Evolutionary conservation across 2,329 filamentous ascomycete species (phyloP).

Genomic region (Furcasterigmium furcatum): DNA sequence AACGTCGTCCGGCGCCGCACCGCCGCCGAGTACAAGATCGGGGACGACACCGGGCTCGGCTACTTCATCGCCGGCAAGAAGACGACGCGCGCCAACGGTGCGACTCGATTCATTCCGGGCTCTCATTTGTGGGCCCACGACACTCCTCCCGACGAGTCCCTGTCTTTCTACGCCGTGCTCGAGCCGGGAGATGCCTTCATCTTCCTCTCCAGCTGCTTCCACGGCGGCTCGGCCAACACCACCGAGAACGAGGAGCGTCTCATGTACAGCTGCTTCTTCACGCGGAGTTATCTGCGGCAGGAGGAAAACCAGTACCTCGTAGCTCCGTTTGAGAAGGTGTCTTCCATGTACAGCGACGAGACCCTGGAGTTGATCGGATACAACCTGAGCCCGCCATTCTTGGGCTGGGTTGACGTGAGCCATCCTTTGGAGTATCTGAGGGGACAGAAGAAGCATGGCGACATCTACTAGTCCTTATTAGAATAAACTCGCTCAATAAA

Average conservation of each 20-base stretch:
- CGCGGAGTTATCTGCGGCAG: constrained; percentile 5
- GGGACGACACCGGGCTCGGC: too few species aligned
- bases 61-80: constrained; percentile 22
- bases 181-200: constrained; percentile 18
- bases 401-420: too few species aligned
- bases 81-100: constrained; percentile 22
- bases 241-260: constrained; percentile 11
- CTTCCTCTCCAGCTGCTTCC: constrained; percentile 17
- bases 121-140: constrained; percentile 18
- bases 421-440: too few species aligned
- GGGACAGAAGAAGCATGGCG: too few species aligned
- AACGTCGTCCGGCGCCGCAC: constrained; percentile 20
- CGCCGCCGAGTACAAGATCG: too few species aligned
- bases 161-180: constrained; percentile 17
- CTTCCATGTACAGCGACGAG: too few species aligned
- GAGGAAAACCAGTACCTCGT: constrained; percentile 8
- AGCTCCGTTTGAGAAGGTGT: too few species aligned
- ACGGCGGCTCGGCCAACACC: constrained; percentile 15
- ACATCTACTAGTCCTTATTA: too few species aligned
- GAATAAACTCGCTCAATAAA: too few species aligned
- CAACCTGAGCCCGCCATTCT: too few species aligned
- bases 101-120: constrained; percentile 23
- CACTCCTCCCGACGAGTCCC: constrained; percentile 4
- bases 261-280: constrained; percentile 7
- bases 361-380: too few species aligned